Evolutionary conservation across 164 flowering plant genomes (phyloP).

Genomic region (Cinnamomum micranthum): DNA sequence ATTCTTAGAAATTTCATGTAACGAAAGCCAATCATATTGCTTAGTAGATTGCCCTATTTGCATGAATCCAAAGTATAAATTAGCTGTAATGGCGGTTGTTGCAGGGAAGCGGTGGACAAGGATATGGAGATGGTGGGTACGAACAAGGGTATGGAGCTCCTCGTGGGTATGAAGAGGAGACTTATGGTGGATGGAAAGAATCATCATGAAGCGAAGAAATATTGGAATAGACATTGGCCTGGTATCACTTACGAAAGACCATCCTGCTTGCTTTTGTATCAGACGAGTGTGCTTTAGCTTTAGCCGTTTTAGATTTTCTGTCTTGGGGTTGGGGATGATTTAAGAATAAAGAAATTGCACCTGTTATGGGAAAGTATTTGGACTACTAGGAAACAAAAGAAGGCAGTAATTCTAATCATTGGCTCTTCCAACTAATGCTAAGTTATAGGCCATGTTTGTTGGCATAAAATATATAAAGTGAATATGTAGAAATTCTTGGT

Average conservation of each 20-base stretch:
- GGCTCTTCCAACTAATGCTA: too few species aligned
- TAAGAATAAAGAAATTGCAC: background rate
- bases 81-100: background rate
- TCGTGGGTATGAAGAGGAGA: slow-evolving; percentile 17
- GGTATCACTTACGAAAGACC: background rate
- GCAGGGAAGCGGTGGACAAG: slow-evolving; percentile 14
- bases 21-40: background rate
- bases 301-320: background rate
- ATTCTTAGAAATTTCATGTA: background rate
- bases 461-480: too few species aligned
- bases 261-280: background rate
- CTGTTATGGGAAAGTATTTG: too few species aligned
- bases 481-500: too few species aligned
- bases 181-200: slow-evolving; percentile 46
- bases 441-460: too few species aligned
- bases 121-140: slow-evolving; percentile 5
- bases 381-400: background rate
- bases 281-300: background rate
- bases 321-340: background rate
- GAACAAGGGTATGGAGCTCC: background rate
- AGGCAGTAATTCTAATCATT: background rate
- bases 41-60: background rate
- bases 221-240: background rate
- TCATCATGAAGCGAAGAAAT: slow-evolving; percentile 19
- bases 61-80: background rate